phyloP scores from a whole-genome alignment of 1,284 basidiomycete genomes.

The Puccinia polysora region DNA sequence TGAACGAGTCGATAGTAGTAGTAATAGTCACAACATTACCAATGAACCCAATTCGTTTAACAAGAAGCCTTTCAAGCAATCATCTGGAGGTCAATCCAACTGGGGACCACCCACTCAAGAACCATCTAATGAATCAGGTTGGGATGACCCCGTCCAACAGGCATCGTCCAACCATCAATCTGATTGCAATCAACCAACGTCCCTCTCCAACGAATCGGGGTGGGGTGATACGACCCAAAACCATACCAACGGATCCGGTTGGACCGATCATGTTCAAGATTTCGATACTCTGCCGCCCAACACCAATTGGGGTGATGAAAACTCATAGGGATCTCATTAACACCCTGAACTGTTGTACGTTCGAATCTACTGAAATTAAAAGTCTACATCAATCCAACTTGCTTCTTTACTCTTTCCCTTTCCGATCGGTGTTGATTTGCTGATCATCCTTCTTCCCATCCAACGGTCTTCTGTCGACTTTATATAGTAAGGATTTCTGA shows the following conservation, averaged over 20 bases:
- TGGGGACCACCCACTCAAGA: conserved; percentile 4
- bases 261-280: conserved; percentile 2
- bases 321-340: neutral
- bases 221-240: neutral
- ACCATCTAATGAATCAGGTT: conserved; percentile 1
- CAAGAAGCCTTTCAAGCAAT: neutral
- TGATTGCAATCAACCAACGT: neutral
- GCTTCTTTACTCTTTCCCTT: too few species aligned
- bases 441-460: too few species aligned
- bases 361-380: too few species aligned
- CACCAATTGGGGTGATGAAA: neutral
- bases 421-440: too few species aligned
- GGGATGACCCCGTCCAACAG: neutral
- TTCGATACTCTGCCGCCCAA: neutral
- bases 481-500: too few species aligned
- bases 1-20: conserved; percentile 4
- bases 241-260: conserved; percentile 13
- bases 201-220: neutral
- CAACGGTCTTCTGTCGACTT: too few species aligned
- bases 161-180: too few species aligned
- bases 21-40: neutral
- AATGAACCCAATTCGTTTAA: neutral
- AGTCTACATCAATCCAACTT: too few species aligned
- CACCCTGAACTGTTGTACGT: too few species aligned
- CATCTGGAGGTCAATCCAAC: neutral